These are phyloP conservation scores for Fusarium multiceps DNA, from an alignment of 2,329 filamentous ascomycete genomes.

Conservation along the genomic window DNA sequence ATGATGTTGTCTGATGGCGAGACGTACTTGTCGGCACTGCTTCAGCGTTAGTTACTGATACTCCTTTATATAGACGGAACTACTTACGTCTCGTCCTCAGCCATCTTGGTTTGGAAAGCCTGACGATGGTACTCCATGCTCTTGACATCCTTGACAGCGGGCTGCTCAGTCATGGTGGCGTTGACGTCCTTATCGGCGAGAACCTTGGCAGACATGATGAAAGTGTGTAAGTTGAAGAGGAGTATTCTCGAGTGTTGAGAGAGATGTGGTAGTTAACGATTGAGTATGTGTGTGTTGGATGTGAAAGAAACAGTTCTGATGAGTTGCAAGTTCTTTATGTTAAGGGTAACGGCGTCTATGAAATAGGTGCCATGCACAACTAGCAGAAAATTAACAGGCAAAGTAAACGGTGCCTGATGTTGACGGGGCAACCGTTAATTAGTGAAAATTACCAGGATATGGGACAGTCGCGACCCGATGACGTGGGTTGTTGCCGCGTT, in stretches of 20 bases:
- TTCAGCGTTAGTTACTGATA: conserved; percentile 20
- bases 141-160: conserved; percentile 63
- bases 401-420: conserved; percentile 42
- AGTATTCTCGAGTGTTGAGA: conserved; percentile 3
- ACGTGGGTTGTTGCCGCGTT: conserved; percentile 17
- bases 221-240: conserved; percentile 2
- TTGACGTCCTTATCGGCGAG: conserved; percentile 76
- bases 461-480: conserved; percentile 19
- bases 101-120: conserved; percentile 76
- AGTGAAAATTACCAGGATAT: conserved; percentile 25
- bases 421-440: conserved; percentile 43
- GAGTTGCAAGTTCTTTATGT: conserved; percentile 29
- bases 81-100: conserved; percentile 70
- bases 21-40: conserved; percentile 69
- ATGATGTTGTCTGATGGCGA: conserved; percentile 91
- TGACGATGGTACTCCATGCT: conserved; percentile 83
- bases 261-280: background rate
- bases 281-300: background rate
- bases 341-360: conserved; percentile 14
- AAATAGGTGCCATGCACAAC: conserved; percentile 33
- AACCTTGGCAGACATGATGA: conserved; percentile 67
- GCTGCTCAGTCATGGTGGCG: conserved; percentile 56
- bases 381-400: conserved; percentile 27
- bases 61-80: background rate
- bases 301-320: conserved; percentile 14